Percentiles rank a stretch among this genome's conserved stretches.
Conservation (phyloP, 1,139 yeast genomes). For the Blastobotrys ciferrii region DNA sequence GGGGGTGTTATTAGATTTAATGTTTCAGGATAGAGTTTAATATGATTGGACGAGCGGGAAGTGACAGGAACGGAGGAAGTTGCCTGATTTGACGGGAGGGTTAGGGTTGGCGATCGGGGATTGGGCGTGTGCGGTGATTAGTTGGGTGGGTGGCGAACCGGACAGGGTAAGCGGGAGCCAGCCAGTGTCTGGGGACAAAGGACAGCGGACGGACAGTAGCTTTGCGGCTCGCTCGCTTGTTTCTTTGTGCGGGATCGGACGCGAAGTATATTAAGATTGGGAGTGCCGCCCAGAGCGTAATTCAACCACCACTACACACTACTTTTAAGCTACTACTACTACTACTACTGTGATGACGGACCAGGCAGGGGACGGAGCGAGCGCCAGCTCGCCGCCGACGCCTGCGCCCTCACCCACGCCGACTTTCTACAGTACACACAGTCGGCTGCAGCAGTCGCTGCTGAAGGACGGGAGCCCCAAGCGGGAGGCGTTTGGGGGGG, state of each 20-base stretch:
- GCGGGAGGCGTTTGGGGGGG: constrained; percentile 7
- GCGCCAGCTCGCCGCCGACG: constrained; percentile 26
- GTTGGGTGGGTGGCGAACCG: background rate
- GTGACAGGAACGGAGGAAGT: background rate
- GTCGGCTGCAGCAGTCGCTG: background rate
- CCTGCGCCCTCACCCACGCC: constrained; percentile 35
- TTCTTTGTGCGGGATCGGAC: background rate
- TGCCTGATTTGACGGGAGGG: background rate
- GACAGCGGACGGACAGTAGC: background rate
- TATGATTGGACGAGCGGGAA: too few species aligned
- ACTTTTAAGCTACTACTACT: too few species aligned
- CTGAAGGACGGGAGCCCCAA: constrained; percentile 3
- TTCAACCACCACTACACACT: too few species aligned
- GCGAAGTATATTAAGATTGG: background rate
- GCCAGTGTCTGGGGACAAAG: background rate
- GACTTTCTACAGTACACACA: constrained; percentile 5
- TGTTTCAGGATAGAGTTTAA: too few species aligned
- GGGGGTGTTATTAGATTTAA: too few species aligned
- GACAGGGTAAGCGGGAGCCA: background rate
- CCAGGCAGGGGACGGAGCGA: background rate
- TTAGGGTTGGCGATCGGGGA: background rate
- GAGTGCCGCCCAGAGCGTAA: too few species aligned
- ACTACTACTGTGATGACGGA: too few species aligned
- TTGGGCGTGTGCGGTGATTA: too few species aligned
- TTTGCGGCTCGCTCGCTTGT: background rate